Conservation (phyloP, 805 yeast species). For the Saccharomycopsis oosterbeekiorum region DNA sequence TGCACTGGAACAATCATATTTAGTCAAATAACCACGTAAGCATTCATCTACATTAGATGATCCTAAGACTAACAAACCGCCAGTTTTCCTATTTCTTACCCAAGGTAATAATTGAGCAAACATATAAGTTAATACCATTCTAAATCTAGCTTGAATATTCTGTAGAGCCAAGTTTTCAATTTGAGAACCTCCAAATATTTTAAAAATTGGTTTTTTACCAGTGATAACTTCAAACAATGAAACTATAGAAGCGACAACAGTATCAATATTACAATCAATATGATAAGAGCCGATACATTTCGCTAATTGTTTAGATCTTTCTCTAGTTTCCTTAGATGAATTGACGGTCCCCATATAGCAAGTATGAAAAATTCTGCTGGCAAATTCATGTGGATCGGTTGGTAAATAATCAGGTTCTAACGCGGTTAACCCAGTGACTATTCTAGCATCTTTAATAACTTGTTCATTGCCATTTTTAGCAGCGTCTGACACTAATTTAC, state of each 20-base stretch:
- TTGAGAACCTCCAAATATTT: constrained; percentile 86
- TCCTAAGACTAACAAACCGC: constrained; percentile 83
- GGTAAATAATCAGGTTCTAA: constrained; percentile 53
- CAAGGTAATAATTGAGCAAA: constrained; percentile 95
- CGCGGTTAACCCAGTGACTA: constrained; percentile 45
- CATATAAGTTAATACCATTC: constrained; percentile 90
- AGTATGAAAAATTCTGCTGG: constrained; percentile 71
- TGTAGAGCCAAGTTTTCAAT: constrained; percentile 91
- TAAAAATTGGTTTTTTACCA: constrained; percentile 80
- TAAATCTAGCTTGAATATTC: constrained; percentile 88
- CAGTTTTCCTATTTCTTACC: constrained; percentile 62
- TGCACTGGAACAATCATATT: constrained; percentile 95
- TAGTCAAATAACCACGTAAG: constrained; percentile 88
- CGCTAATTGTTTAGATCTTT: constrained; percentile 72
- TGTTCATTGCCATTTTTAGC: constrained; percentile 56
- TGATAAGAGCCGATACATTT: constrained; percentile 77
- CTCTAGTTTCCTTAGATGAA: constrained; percentile 79
- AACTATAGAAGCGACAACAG: constrained; percentile 64
- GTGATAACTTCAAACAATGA: constrained; percentile 79
- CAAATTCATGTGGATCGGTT: constrained; percentile 61
- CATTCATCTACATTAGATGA: constrained; percentile 98
- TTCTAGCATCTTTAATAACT: constrained; percentile 68
- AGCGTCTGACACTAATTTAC: constrained; percentile 70
- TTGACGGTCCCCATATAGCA: constrained; percentile 94
- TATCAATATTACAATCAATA: constrained; percentile 85